These are phyloP conservation scores for Gardenia jasminoides DNA, from an alignment of 257 asterid species.

Conservation along the genomic window DNA sequence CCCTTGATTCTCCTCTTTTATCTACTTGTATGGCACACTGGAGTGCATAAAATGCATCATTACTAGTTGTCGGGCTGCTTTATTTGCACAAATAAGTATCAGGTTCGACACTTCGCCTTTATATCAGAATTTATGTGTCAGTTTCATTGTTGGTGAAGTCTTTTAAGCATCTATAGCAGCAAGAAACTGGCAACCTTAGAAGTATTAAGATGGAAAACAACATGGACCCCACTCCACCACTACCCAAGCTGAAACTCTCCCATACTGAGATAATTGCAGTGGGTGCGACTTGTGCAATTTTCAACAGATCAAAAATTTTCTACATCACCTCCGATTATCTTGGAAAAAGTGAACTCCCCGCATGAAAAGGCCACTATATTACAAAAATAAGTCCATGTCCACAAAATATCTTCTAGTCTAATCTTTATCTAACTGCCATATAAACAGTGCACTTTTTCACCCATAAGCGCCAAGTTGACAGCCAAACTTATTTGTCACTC, in stretches of 20 bases:
- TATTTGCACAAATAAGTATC: background rate
- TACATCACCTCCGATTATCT: background rate
- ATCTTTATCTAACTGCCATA: too few species aligned
- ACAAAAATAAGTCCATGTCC: background rate
- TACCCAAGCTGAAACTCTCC: background rate
- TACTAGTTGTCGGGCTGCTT: background rate
- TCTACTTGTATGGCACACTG: background rate
- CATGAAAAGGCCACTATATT: background rate
- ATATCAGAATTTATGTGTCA: background rate
- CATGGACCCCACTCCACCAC: background rate
- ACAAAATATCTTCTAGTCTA: too few species aligned
- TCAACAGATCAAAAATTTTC: background rate
- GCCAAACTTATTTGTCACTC: too few species aligned
- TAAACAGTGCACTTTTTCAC: too few species aligned
- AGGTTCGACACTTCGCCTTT: background rate
- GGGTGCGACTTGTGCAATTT: background rate
- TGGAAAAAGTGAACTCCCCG: background rate
- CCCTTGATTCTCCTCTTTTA: background rate
- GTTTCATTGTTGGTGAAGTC: background rate
- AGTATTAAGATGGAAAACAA: background rate
- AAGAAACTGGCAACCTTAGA: background rate
- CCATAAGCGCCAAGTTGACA: too few species aligned
- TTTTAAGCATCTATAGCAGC: background rate
- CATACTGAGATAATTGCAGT: background rate
- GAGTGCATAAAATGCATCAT: background rate